Percentiles rank a stretch among this genome's conserved stretches.
Conservation (phyloP, 768 basidiomycete species). For the Russula emetica region DNA sequence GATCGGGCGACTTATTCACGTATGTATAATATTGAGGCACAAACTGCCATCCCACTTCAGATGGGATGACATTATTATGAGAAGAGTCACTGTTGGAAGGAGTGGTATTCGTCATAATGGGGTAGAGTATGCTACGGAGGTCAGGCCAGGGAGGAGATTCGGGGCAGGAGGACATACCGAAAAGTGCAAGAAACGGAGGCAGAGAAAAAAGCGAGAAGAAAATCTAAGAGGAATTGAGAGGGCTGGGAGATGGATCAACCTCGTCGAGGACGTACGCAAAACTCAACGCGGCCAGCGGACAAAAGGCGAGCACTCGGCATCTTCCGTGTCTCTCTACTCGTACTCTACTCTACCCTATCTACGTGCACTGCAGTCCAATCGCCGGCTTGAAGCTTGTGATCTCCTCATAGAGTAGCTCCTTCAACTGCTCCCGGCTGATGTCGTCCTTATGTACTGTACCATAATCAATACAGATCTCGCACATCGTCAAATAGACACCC, state of each 20-base stretch:
- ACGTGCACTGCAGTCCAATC: constrained; percentile 37
- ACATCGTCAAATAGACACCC: constrained; percentile 34
- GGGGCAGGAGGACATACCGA: constrained; percentile 4
- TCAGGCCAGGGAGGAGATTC: not conserved
- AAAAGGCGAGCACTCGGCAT: constrained; percentile 24
- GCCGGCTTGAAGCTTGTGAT: constrained; percentile 84
- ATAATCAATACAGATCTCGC: not conserved
- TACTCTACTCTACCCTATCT: not conserved
- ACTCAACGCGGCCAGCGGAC: constrained; percentile 12
- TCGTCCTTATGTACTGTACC: constrained; percentile 86
- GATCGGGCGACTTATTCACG: constrained; percentile 95
- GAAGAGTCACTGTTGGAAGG: constrained; percentile 38
- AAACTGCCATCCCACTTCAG: constrained; percentile 99
- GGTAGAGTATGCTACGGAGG: constrained; percentile 22
- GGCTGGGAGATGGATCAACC: constrained; percentile 10
- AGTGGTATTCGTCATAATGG: constrained; percentile 39
- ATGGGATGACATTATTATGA: constrained; percentile 72
- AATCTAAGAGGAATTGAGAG: constrained; percentile 25
- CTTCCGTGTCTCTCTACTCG: constrained; percentile 12
- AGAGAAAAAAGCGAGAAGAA: constrained; percentile 25
- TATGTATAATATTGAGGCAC: constrained; percentile 99
- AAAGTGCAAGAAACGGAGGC: constrained; percentile 10
- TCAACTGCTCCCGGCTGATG: constrained; percentile 92
- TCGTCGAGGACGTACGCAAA: constrained; percentile 22
- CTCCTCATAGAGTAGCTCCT: constrained; percentile 90